Evolutionary conservation across 164 flowering plant genomes (phyloP), one percentile per base, ranked within the genome.

Genomic region (Brasenia schreberi): DNA sequence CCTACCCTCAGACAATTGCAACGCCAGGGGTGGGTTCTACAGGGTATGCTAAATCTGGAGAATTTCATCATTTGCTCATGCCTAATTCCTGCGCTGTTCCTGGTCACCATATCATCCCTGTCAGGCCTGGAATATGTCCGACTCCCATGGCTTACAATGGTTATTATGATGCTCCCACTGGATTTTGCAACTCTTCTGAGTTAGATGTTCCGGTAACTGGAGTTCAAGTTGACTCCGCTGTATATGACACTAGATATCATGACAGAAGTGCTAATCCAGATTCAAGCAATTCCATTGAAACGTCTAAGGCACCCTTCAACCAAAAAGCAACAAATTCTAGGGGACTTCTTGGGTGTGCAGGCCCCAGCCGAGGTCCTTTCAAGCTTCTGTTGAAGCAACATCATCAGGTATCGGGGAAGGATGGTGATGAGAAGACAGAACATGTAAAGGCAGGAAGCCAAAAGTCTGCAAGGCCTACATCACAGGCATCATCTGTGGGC

Each of bases 111-210:
- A 81, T 81, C 59, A 82, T 88, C 83, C 95, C 92, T 59, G 72
- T 85, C 61, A 80, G 95, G 69, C 96, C 96, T 67, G 95, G 88
- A 18, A 85, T 85, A 77, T 92, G 83, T 73, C 88, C 85, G 64
- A 87, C 84, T 72, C 94, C 82, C 33, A 71, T 87, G 67, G 72
- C 91, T 9, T 90, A 82, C 76, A 96, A 92, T 56, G 87, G 95
- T 43, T 95, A 85, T 74, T 92, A 84, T 73, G 84, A 85, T 67
- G 89, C 94, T 67, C 94, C 81, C 1, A 71, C 84, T 84, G 86
- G 86, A 53, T 84, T 81, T 63, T 74, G 84, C 75, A 85, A 77
- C 70, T 64, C 89, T 14, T 78, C 69, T 75, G 94, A 88, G 63
- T 80, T 84, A 59, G 96, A 87, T 72, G 64, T 80, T 42, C 81